A percentile compares a stretch with the other conserved stretches of the same genome.
phyloP scores from a whole-genome alignment of 2,329 filamentous ascomycete genomes.

The Scopulariopsis brevicaulis region DNA sequence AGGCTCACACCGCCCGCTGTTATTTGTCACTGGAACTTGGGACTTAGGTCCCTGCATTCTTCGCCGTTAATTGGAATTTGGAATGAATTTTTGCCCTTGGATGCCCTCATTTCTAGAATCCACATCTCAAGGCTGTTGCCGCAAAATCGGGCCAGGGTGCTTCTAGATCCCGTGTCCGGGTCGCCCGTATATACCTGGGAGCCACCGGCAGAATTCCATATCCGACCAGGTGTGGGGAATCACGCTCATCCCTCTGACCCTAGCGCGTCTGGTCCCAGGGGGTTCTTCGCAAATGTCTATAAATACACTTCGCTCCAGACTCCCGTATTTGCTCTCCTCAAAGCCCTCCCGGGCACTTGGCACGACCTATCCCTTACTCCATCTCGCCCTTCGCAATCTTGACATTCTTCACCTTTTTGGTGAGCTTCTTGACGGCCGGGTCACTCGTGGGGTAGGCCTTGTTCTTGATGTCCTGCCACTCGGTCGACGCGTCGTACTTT shows the following conservation, averaged over 20 bases:
- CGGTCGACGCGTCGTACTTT: slow-evolving; percentile 56
- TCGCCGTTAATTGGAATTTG: too few species aligned
- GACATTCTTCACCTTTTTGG: slow-evolving; percentile 47
- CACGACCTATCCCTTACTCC: not conserved
- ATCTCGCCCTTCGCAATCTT: not conserved
- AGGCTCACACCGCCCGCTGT: too few species aligned
- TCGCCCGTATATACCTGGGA: not conserved
- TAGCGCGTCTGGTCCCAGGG: not conserved
- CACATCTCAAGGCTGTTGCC: too few species aligned
- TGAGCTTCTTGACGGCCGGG: slow-evolving; percentile 64
- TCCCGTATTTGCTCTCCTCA: not conserved
- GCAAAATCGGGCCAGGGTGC: too few species aligned
- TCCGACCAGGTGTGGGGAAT: not conserved
- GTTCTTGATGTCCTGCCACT: slow-evolving; percentile 61
- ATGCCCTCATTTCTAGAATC: too few species aligned
- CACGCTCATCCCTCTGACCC: not conserved
- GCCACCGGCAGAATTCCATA: not conserved
- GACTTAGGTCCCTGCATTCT: too few species aligned
- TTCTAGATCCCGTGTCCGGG: too few species aligned
- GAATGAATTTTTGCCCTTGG: too few species aligned
- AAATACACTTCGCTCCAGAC: not conserved
- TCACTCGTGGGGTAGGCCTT: slow-evolving; percentile 69
- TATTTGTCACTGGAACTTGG: too few species aligned
- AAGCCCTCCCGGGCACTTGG: not conserved
- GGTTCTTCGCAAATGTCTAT: not conserved